Base-by-base conservation (phyloP, 371 early-diverging fungal species). In the Apophysomyces sp. region DNA sequence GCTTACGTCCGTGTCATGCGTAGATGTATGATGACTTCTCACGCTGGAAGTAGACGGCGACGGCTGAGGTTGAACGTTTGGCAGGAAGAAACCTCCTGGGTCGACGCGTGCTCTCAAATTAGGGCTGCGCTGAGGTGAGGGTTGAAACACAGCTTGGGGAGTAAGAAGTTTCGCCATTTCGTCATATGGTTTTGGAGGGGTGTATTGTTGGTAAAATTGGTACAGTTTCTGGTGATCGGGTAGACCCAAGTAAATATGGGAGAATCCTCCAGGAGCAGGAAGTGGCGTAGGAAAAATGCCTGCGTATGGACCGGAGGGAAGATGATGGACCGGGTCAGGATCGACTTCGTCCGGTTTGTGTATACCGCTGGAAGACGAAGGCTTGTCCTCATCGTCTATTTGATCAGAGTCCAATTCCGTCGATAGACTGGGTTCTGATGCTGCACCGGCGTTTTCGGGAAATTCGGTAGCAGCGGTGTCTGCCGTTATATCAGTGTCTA, bases 191-290 rank as follows among this genome's bases (percentile, higher is more conserved):
- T 62, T 68, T 27, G 77, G 74, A 13, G 77, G 74, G 4, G 71
- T 53, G 30, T 76, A 74, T 2, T 79, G 67, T 29, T 72, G 69
- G 39, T 76, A 76, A 36, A 76, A 74, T 28, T 78, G 79, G 56
- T 78, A 75, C 6, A 74, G 55, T 21, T 76, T 70, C 53, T 77
- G 74, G 8, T 72, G 73, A 31, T 75, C 73, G 7, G 53, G 62
- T 4, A 62, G 44, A 26, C 62, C 63, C 24, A 62, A 37, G 26
- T 58, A 57, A 1, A 62, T 27, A 39, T 36, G 21, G 5, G 68
- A 68, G 57, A 63, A 60, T 1, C 63, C 60, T 16, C 63, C 63
- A 2, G 57, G 57, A 28, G 56, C 2, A 55, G 32, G 27, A 5
- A 41, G 2, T 4, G 41, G 31, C 7, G 62, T 28, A 1, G 58